Conservation (phyloP, 108 stramenopile species). For the Cyclotella atomus region DNA sequence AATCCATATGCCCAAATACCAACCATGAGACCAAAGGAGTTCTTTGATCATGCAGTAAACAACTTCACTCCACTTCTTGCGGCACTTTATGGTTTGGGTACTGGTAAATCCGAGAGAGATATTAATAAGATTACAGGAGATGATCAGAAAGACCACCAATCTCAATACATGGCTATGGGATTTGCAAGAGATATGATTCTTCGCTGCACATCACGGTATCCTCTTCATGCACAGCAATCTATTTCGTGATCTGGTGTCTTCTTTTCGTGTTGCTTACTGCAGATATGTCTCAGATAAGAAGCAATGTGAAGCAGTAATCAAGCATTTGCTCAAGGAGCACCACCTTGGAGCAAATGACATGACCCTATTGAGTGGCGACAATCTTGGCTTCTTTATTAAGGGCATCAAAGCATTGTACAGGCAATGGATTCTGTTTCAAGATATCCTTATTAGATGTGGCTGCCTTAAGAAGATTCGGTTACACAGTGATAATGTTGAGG, state of each 20-base stretch:
- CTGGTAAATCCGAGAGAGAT: neutral
- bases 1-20: neutral
- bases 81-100: neutral
- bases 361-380: neutral
- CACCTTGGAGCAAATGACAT: no score
- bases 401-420: neutral
- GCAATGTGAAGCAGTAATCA: neutral
- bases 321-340: neutral
- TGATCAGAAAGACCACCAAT: neutral
- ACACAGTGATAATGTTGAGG: no score
- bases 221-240: neutral
- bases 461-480: neutral
- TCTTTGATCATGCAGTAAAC: neutral
- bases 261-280: neutral
- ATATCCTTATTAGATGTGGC: neutral
- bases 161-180: neutral
- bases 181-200: neutral
- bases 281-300: neutral
- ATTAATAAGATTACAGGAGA: neutral
- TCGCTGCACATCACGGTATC: constrained; percentile 2
- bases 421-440: neutral
- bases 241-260: neutral
- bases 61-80: constrained; percentile 3
- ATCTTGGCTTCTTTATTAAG: neutral
- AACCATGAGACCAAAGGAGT: neutral